A percentile compares a stretch with the other conserved stretches of the same genome.
phyloP scores from a whole-genome alignment of 2,329 filamentous ascomycete genomes.

The Colletotrichum incanum region DNA sequence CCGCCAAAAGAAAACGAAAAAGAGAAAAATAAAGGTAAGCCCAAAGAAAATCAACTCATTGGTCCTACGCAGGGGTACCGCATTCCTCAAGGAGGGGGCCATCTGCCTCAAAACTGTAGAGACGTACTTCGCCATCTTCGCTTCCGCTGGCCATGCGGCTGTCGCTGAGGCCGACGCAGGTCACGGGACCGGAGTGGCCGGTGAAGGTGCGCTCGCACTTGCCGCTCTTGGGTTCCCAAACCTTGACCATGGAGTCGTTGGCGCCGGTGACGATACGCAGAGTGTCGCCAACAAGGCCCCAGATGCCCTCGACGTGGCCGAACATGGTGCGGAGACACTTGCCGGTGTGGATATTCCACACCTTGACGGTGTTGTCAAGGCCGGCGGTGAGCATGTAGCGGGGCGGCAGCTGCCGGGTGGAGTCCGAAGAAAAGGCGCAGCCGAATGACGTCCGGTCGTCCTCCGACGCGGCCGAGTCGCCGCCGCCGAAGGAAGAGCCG shows the following conservation, averaged over 20 bases:
- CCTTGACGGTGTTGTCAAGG: conserved; percentile 84
- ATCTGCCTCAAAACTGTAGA: conserved; percentile 81
- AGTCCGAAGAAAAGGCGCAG: conserved; percentile 73
- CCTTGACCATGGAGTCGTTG: conserved; percentile 94
- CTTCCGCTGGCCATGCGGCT: conserved; percentile 91
- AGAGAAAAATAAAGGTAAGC: not conserved
- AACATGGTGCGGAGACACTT: conserved; percentile 94
- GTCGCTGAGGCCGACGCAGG: conserved; percentile 92
- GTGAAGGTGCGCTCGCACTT: conserved; percentile 94
- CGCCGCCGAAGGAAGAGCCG: conserved; percentile 44
- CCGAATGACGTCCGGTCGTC: conserved; percentile 72
- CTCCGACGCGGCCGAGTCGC: conserved; percentile 44
- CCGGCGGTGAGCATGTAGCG: conserved; percentile 95
- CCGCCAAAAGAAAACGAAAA: conserved; percentile 1
- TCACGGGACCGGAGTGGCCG: conserved; percentile 91
- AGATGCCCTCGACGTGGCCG: conserved; percentile 95
- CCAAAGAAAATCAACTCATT: conserved; percentile 5
- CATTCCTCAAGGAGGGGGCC: conserved; percentile 61
- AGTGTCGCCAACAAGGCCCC: conserved; percentile 91
- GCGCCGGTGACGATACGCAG: conserved; percentile 90
- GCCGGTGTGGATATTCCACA: conserved; percentile 88
- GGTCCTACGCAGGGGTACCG: conserved; percentile 64
- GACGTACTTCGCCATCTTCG: conserved; percentile 91
- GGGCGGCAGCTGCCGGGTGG: conserved; percentile 80
- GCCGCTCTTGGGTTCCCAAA: conserved; percentile 92